Evolutionary conservation across 805 yeast species (phyloP), one percentile per base, ranked within the genome.

Genomic region (Metschnikowia gruessii): DNA sequence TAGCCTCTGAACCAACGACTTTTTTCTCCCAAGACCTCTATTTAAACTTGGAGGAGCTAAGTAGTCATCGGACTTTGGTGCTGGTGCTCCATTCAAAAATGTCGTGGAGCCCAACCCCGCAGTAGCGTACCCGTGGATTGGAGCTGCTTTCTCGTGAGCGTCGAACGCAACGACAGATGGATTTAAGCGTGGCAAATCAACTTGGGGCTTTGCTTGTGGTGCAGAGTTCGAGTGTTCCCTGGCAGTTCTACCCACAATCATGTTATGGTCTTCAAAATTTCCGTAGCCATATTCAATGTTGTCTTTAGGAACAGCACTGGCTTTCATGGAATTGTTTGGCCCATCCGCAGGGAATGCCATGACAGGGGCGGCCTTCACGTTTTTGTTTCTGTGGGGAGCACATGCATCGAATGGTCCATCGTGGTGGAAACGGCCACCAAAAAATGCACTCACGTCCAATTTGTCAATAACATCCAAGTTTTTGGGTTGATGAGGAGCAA

Each of bases 341-440:
- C 98, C 97, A 67, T 92, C 95, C 6, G 78, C 87, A 0, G 97
- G 97, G 76, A 92, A 94, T 0, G 99, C 99, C 70, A 81, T 73
- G 13, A 94, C 97, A 4, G 99, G 99, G 0, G 97, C 96, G 38
- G 81, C 82, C 60, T 75, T 72, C 53, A 68, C 70, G 48, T 80
- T 75, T 68, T 85, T 87, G 68, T 94, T 94, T 64, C 98, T 82
- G 65, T 88, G 96, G 7, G 99, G 98, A 2, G 95, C 87, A 66
- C 98, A 92, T 1, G 99, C 99, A 64, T 94, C 99, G 64, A 94
- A 94, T 13, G 99, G 99, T 11, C 99, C 99, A 69, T 94, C 99
- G 66, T 94, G 98, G 66, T 94, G 99, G 76, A 94, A 94, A 2
- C 95, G 88, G 40, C 87, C 83, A 21, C 97, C 97, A 63, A 87